Evolutionary conservation across 2,329 filamentous ascomycete genomes (phyloP).

Genomic region (Ambrosiella cleistominuta): DNA sequence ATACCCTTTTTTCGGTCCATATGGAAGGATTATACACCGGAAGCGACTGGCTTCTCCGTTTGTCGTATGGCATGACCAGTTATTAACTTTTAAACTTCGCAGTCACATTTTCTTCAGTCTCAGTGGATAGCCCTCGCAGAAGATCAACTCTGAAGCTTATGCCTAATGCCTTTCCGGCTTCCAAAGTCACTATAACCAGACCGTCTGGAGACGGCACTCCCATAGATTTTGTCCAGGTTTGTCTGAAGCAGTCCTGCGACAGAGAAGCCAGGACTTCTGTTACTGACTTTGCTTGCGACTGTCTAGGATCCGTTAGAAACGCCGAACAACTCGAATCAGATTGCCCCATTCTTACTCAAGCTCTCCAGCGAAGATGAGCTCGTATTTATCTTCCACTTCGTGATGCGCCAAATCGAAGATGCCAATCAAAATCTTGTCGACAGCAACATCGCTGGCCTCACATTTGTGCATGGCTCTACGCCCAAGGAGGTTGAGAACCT

Average conservation of each 20-base stretch:
- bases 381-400: conserved; percentile 80
- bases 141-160: conserved; percentile 59
- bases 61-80: neutral
- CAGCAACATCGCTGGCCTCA: conserved; percentile 71
- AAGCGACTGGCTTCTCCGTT: too few relatives aligned
- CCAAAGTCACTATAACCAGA: conserved; percentile 54
- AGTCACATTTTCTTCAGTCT: conserved; percentile 79
- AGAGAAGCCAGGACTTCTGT: neutral
- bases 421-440: conserved; percentile 36
- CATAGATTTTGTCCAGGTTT: conserved; percentile 83
- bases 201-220: conserved; percentile 55
- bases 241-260: conserved; percentile 15
- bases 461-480: conserved; percentile 79
- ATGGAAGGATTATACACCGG: neutral
- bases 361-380: conserved; percentile 83
- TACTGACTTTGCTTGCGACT: neutral
- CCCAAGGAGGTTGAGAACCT: conserved; percentile 79
- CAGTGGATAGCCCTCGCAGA: conserved; percentile 62
- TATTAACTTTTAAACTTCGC: conserved; percentile 11
- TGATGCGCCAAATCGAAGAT: conserved; percentile 45
- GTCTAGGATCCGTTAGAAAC: conserved; percentile 1
- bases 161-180: conserved; percentile 78
- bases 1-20: neutral
- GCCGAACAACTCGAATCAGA: conserved; percentile 9
- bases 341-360: conserved; percentile 54